Evolutionary conservation across 2,329 filamentous ascomycete species (phyloP).

Genomic region (Aspergillus vadensis): DNA sequence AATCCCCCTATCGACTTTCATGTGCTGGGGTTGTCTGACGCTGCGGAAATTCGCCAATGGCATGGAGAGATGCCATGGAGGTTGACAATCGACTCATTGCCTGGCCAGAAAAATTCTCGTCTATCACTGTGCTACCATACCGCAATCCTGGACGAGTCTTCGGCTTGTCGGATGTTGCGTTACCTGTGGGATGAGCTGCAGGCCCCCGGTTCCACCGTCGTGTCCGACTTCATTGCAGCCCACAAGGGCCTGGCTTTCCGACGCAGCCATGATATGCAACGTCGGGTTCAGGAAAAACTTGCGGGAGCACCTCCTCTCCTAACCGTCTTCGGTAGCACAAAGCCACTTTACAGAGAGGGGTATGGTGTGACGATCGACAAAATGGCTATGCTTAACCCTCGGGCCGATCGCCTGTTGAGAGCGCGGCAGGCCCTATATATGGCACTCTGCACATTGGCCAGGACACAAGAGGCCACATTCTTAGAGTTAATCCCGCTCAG

Average conservation of each 20-base stretch:
- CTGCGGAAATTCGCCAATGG: neutral
- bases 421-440: neutral
- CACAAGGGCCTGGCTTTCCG: neutral
- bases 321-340: neutral
- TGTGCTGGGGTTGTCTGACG: neutral
- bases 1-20: neutral
- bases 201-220: neutral
- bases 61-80: conserved; percentile 9
- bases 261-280: neutral
- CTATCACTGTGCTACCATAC: conserved; percentile 10
- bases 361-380: neutral
- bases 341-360: neutral
- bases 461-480: neutral
- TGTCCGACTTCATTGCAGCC: neutral
- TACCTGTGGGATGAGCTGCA: conserved; percentile 1
- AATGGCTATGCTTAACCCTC: no score
- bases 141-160: conserved; percentile 2
- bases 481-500: neutral
- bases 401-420: neutral
- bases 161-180: conserved; percentile 1
- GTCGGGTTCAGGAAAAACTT: neutral
- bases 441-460: neutral
- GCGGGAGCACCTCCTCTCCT: neutral
- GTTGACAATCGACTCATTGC: neutral
- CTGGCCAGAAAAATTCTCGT: neutral